phyloP scores from a whole-genome alignment of 2,329 filamentous ascomycete genomes.

The Colletotrichum sp. region DNA sequence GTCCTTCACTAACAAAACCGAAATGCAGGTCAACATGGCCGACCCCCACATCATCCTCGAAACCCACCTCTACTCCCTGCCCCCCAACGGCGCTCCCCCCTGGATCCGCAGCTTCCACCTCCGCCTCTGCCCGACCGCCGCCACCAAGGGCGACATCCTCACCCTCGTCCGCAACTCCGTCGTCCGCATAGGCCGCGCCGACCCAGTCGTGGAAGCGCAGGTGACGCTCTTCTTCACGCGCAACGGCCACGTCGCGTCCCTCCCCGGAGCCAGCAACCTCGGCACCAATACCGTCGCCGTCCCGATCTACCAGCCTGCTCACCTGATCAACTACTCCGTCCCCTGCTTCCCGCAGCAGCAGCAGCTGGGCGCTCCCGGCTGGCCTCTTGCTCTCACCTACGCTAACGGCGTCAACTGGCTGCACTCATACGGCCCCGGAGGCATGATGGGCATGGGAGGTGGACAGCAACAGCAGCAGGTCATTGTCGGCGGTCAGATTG shows the following conservation, averaged over 20 bases:
- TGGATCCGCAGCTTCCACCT: conserved; percentile 5
- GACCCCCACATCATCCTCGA: not conserved
- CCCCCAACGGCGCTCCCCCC: not conserved
- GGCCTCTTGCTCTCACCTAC: conserved; percentile 4
- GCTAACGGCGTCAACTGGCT: conserved; percentile 6
- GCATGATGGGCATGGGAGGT: not conserved
- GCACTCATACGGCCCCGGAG: not conserved
- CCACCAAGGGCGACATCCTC: conserved; percentile 1
- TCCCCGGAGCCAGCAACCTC: not conserved
- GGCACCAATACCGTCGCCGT: not conserved
- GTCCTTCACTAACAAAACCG: not conserved
- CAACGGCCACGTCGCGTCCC: not conserved
- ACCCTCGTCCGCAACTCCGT: not conserved
- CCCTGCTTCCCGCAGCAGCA: not conserved
- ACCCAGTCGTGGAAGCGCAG: conserved; percentile 6
- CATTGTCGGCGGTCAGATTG: not conserved
- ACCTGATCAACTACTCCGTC: not conserved
- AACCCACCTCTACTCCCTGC: conserved; percentile 4
- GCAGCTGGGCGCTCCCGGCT: not conserved
- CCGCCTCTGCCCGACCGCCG: not conserved
- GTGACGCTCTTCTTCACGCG: conserved; percentile 13
- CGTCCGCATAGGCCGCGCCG: not conserved
- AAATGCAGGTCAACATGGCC: not conserved
- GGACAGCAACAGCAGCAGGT: not conserved
- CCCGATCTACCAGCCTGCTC: not conserved